These are phyloP conservation scores for Paspalum notatum DNA, from an alignment of 176 grass and related monocot species.

Conservation along the genomic window DNA sequence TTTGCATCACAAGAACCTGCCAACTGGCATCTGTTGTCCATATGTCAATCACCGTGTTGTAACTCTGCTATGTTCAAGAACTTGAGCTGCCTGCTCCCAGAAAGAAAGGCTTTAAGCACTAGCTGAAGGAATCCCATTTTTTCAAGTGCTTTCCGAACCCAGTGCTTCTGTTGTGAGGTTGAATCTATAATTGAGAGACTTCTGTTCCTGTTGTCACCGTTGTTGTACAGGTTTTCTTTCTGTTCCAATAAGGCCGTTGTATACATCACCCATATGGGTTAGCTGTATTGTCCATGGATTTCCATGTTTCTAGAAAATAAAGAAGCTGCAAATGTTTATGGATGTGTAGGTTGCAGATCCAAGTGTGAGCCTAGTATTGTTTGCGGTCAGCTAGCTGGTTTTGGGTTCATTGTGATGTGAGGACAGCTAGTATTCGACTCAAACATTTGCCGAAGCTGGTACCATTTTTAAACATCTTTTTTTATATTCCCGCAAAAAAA, in stretches of 20 bases:
- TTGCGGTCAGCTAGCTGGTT: background rate
- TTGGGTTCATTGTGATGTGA: background rate
- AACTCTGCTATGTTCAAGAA: conserved; percentile 12
- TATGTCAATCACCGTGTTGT: conserved; percentile 16
- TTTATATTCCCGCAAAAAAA: too few relatives aligned
- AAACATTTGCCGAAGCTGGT: too few relatives aligned
- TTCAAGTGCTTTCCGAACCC: background rate
- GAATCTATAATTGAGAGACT: conserved; percentile 24
- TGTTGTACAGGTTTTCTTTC: conserved; percentile 29
- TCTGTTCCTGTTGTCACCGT: background rate
- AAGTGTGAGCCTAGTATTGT: background rate
- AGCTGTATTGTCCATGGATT: background rate
- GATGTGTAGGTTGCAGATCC: background rate
- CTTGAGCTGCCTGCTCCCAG: background rate
- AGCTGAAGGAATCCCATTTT: conserved; percentile 18
- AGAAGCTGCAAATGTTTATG: background rate
- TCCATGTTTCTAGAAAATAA: background rate
- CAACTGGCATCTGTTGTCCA: conserved; percentile 22
- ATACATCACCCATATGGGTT: background rate
- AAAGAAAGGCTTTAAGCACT: conserved; percentile 17
- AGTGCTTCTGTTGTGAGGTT: conserved; percentile 17
- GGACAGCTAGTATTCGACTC: too few relatives aligned
- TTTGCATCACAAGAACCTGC: conserved; percentile 24
- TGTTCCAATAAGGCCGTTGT: conserved; percentile 26
- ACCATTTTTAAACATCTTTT: too few relatives aligned